Percentiles rank a stretch among this genome's conserved stretches.
These are phyloP conservation scores for Rhizophagus sp. DNA, from an alignment of 192 early-diverging fungal genomes.

Conservation along the genomic window DNA sequence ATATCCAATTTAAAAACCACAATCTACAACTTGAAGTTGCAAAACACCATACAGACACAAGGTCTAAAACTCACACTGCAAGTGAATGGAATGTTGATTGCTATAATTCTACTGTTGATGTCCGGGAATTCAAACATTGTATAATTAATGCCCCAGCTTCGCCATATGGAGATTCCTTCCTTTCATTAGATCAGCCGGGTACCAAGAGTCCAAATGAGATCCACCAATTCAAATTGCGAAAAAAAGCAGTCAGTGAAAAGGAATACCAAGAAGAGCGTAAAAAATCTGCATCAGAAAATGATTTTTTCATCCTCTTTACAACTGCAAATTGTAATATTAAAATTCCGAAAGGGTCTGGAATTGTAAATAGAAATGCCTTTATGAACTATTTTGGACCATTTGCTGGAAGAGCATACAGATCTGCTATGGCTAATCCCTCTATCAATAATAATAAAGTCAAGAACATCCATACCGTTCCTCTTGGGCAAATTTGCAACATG, in stretches of 20 bases:
- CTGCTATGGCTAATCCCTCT: conserved; percentile 16
- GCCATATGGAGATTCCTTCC: conserved; percentile 31
- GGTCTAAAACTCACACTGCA: conserved; percentile 8
- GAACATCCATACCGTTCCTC: neutral
- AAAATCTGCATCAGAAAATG: conserved; percentile 35
- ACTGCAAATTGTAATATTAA: conserved; percentile 28
- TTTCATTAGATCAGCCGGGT: conserved; percentile 23
- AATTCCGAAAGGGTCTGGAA: conserved; percentile 32
- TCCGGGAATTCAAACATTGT: conserved; percentile 23
- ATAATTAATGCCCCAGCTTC: conserved; percentile 12
- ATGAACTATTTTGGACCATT: conserved; percentile 33
- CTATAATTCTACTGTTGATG: conserved; percentile 24
- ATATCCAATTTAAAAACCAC: conserved; percentile 20
- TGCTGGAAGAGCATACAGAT: conserved; percentile 34
- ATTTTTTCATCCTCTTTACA: conserved; percentile 40
- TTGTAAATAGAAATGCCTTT: conserved; percentile 4
- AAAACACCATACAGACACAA: conserved; percentile 28
- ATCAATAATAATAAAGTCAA: conserved; percentile 20
- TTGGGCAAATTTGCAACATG: neutral
- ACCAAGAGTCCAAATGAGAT: conserved; percentile 28
- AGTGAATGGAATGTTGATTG: conserved; percentile 14
- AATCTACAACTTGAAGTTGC: conserved; percentile 24
- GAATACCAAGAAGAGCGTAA: conserved; percentile 28
- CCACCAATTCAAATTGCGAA: conserved; percentile 33
- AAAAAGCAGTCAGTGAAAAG: conserved; percentile 7